Conservation (phyloP, 306 rosid species). For the Crotalaria pallida region DNA sequence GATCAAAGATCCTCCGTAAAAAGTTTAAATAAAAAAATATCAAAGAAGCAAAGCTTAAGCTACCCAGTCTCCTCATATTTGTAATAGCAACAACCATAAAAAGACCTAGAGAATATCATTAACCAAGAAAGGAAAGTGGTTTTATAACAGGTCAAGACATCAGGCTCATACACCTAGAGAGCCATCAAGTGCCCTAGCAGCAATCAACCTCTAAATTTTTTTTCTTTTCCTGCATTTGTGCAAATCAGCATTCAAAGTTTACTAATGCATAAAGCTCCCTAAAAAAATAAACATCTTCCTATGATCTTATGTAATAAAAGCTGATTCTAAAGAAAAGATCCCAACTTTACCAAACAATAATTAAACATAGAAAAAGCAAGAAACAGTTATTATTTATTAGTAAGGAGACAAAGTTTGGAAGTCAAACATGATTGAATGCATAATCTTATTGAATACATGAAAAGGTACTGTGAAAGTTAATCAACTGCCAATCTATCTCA, state of each 20-base stretch:
- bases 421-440: background rate
- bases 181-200: background rate
- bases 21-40: too few relatives aligned
- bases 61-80: background rate
- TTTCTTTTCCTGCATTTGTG: background rate
- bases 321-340: background rate
- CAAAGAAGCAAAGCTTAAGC: background rate
- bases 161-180: background rate
- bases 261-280: too few relatives aligned
- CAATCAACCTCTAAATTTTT: constrained; percentile 1
- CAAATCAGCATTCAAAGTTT: background rate
- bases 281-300: background rate
- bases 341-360: background rate
- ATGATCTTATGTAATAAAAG: background rate
- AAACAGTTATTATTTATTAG: background rate
- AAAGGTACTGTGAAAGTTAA: background rate
- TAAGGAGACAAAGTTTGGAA: constrained; percentile 1
- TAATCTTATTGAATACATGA: background rate
- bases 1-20: background rate
- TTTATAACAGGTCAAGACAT: background rate
- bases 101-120: background rate
- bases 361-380: background rate
- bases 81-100: background rate
- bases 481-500: background rate
- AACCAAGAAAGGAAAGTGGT: background rate